Evolutionary conservation across 2,329 filamentous ascomycete genomes (phyloP), one percentile per base, ranked within the genome.

Genomic region (Talaromyces rugulosus): DNA sequence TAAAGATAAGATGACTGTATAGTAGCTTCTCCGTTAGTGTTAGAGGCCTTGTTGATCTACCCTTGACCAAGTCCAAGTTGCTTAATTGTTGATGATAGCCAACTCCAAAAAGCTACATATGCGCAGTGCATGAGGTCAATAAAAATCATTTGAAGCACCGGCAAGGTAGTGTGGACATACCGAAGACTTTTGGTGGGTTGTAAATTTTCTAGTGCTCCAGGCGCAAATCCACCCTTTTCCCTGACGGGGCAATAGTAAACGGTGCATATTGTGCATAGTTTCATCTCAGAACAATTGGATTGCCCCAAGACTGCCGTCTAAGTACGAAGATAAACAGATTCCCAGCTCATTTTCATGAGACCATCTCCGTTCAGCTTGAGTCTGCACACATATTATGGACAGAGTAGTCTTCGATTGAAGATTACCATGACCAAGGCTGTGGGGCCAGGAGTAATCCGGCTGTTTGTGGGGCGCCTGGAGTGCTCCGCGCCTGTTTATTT

Each of bases 11-110:
- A 81, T 99, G 95, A 65, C 93, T 97, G 86, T 99, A 98, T 71
- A 98, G 86, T 73, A 99, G 92, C 88, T 99, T 99, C 87, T 99
- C 95, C 77, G 92, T 91, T 77, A 89, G 96, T 71, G 92, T 94
- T 72, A 99, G 87, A 69, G 95, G 95, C 71, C 91, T 89, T 83
- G 96, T 96, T 69, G 99, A 86, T 73, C 95, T 89, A 72, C 83
- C 79, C 74, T 95, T 91, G 70, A 99, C 94, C 78, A 98, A 87
- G 73, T 87, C 83, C 64, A 99, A 87, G 85, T 96, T 98, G 52
- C 7, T 14, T 34, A 33, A 18, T 55, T 55, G 52, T 55, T 36
- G 52, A 11, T 14, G 34, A 52, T 16, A 51, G 36, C 33, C 59
- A 56, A 28, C 56, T 55, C 27, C 56, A 40, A 14, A 44, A 33